Evolutionary conservation across 129 eudicot genomes (phyloP), one percentile per base, ranked within the genome.

Genomic region (Saussurea involucrata): DNA sequence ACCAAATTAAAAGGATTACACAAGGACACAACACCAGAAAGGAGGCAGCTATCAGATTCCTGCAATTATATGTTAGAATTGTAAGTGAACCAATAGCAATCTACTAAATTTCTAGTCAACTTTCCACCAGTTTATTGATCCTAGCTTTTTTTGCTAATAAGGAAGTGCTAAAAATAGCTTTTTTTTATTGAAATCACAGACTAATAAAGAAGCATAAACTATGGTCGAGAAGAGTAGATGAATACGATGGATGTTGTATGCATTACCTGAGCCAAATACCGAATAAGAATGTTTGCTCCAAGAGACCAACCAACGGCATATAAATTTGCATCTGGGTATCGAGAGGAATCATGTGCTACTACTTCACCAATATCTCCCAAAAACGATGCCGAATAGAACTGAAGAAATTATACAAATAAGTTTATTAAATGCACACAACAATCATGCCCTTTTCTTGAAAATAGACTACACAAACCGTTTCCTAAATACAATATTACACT

Each of bases 281-380:
- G 90, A 80, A 91, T 93, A 73, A 95, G 97, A 76, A 95, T 92
- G 76, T 95, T 95, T 68, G 96, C 99, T 36, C 99, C 99, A 69
- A 95, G 87, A 70, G 99, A 95, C 97, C 97, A 95, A 29, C 99
- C 99, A 76, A 84, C 90, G 76, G 97, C 99, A 85, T 95, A 95
- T 71, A 95, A 31, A 68, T 86, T 92, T 66, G 97, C 92, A 33
- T 83, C 83, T 36, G 97, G 97, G 53, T 91, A 92, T 29, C 92
- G 83, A 28, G 44, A 36, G 3, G 85, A 76, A 57, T 91, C 97
- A 80, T 86, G 95, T 17, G 85, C 83, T 66, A 95, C 96, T 40
- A 95, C 96, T 83, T 95, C 87, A 61, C 84, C 63, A 34, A 95
- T 85, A 92, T 95, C 99, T 40, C 92, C 99, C 42, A 91, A 77